phyloP scores from a whole-genome alignment of 805 yeast species.

The Wickerhamiella musiphila region DNA sequence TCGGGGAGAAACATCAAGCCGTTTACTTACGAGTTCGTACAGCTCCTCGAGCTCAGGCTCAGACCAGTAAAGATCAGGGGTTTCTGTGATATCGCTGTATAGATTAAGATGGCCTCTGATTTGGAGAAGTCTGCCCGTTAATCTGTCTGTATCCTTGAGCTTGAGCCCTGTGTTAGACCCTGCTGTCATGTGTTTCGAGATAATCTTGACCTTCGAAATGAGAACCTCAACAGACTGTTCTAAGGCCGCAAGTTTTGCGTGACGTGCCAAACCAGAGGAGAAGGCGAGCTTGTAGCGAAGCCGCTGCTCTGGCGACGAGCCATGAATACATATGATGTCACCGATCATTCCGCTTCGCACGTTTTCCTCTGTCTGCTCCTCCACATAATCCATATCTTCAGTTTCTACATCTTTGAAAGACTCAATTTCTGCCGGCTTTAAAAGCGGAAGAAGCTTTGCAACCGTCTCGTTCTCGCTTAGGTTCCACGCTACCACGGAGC shows the following conservation, averaged over 20 bases:
- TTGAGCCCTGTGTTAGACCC: constrained; percentile 37
- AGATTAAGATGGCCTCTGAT: constrained; percentile 70
- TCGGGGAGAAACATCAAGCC: constrained; percentile 60
- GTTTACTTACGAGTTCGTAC: constrained; percentile 51
- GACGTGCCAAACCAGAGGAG: constrained; percentile 71
- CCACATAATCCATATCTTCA: constrained; percentile 75
- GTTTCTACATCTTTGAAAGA: constrained; percentile 40
- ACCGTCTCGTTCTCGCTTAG: constrained; percentile 37
- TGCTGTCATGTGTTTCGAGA: constrained; percentile 47
- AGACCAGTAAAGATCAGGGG: constrained; percentile 87
- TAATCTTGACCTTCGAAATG: constrained; percentile 40
- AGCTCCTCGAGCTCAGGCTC: constrained; percentile 71
- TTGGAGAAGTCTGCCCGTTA: constrained; percentile 59
- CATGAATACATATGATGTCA: constrained; percentile 55
- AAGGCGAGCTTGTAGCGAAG: constrained; percentile 72
- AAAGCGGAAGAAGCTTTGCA: constrained; percentile 27
- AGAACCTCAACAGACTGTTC: constrained; percentile 59
- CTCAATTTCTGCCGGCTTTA: constrained; percentile 32
- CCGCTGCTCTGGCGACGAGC: constrained; percentile 28
- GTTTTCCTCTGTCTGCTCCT: constrained; percentile 20
- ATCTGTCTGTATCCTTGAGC: constrained; percentile 35
- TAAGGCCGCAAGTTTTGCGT: constrained; percentile 67
- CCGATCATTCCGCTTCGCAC: constrained; percentile 36
- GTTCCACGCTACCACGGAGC: constrained; percentile 77
- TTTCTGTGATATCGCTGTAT: constrained; percentile 76